These are phyloP conservation scores for Teunomyces atbi DNA, from an alignment of 805 yeast genomes.

Conservation along the genomic window DNA sequence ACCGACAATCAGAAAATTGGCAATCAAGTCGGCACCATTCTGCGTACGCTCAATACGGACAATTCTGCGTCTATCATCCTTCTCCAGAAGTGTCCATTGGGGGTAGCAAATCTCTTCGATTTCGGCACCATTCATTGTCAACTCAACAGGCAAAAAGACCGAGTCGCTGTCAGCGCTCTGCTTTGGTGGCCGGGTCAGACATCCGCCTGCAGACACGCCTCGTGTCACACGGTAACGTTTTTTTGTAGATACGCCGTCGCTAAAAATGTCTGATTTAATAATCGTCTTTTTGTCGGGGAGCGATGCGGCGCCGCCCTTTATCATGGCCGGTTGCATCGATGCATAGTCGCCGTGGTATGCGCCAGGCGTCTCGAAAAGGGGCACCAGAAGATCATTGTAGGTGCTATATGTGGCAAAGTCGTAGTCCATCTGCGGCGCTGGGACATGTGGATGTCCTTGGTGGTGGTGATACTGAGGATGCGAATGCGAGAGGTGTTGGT, in stretches of 20 bases:
- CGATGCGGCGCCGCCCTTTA: not conserved
- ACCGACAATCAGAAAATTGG: constrained; percentile 51
- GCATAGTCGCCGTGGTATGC: not conserved
- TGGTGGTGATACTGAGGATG: not conserved
- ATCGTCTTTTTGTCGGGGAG: not conserved
- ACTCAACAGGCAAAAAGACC: constrained; percentile 44
- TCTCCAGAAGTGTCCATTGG: constrained; percentile 48
- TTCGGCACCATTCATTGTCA: constrained; percentile 45
- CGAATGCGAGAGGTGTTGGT: constrained; percentile 2
- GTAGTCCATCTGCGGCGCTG: not conserved
- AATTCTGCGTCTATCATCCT: constrained; percentile 52
- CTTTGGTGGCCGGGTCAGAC: constrained; percentile 55
- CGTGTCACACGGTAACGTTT: constrained; percentile 46
- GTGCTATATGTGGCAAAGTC: not conserved
- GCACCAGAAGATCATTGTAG: not conserved
- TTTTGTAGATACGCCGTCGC: constrained; percentile 3
- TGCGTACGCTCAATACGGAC: constrained; percentile 58
- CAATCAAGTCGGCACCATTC: constrained; percentile 44
- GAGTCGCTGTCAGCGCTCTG: constrained; percentile 26
- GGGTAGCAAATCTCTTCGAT: constrained; percentile 51
- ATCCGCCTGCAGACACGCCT: constrained; percentile 60
- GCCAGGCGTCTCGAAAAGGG: not conserved
- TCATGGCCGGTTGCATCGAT: not conserved
- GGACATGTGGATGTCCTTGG: constrained; percentile 1
- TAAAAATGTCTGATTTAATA: constrained; percentile 6